Evolutionary conservation across 2,329 filamentous ascomycete genomes (phyloP), one percentile per base, ranked within the genome.

Genomic region (Bipolaris gigantea): DNA sequence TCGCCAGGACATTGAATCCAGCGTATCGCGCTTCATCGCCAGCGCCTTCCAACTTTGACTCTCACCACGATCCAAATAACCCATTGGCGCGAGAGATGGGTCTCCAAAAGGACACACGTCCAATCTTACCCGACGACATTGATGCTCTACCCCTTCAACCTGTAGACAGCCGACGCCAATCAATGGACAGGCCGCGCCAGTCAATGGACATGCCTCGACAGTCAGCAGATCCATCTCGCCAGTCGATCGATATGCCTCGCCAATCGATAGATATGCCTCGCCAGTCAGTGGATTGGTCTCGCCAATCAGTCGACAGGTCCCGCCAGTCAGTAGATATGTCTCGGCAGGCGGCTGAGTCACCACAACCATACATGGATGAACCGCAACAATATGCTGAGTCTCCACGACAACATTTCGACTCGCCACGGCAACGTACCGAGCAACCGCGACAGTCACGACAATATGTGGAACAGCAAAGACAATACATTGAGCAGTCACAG

Each of bases 1-100:
- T 97, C 67, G 91, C 92, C 56, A 84, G 94, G 55, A 92, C 89
- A 50, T 96, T 97, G 76, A 99, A 99, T 69, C 93, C 95, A 16
- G 90, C 92, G 0, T 97, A 95, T 79, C 85, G 95, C 57, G 92
- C 89, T n/a, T 96, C 94, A 0, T 99, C 94, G 7, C 94, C 95
- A 1, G 92, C 96, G 69, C 93, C 93, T 10, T 97, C 94, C 3
- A 91, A 88, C 1, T 96, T 89, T 63, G 91, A 95, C 69, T 96
- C 92, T 33, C 92, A 96, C 63, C 89, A 96, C 71, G 92, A 96
- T 67, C 90, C 90, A 2, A 85, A 92, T 65, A 89, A 88, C 6
- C 83, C 84, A 39, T 77, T 94, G 52, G 88, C 88, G 7, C 82
- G 85, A 50, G 86, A 90, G 57, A 76, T 94, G 71, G 85, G 82